Evolutionary conservation across 129 eudicot species (phyloP), one percentile per base, ranked within the genome.

Genomic region (Ambrosia artemisiifolia): DNA sequence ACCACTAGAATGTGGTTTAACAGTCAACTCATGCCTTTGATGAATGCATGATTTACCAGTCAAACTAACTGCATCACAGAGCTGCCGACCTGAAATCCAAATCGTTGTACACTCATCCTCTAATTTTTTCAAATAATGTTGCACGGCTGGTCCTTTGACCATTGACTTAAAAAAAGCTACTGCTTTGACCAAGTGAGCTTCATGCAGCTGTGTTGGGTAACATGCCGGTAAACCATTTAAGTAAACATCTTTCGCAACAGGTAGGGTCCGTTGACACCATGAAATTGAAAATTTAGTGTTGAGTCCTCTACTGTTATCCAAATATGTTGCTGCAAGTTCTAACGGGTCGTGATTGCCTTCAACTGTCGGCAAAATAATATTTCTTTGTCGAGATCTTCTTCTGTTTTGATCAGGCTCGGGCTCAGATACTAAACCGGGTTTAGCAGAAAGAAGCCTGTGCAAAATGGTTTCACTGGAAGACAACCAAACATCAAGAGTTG

Each of bases 11-110:
- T 93, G 98, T 14, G 77, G 80, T 76, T 82, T 87, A 34, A 75
- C 76, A 36, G 72, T 67, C 10, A 35, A 60, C 35, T 85, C 88
- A 57, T 93, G 98, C 63, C 85, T 82, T 71, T 85, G 96, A 72
- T 89, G 91, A 75, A 87, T 81, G 78, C 98, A 93, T 38, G 96
- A 86, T 63, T 82, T 90, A 71, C 98, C 98, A 0, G 96, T 93
- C 83, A 93, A 83, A 87, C 98, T 93, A 54, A 93, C 84, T 2
- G 98, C 98, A 81, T 93, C 98, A 67, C 98, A 93, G 19, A 87
- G 77, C 70, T 93, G 98, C 74, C 98, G 79, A 62, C 95, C 96
- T 13, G 95, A 87, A 71, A 64, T 69, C 98, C 98, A 93, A 35
- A 93, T 82, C 9, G 91, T 84, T 4, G 75, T 78, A 79, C 98